Percentiles rank a stretch among this genome's conserved stretches.
These are phyloP conservation scores for Penstemon eatonii DNA, from an alignment of 257 asterid species.

Conservation along the genomic window DNA sequence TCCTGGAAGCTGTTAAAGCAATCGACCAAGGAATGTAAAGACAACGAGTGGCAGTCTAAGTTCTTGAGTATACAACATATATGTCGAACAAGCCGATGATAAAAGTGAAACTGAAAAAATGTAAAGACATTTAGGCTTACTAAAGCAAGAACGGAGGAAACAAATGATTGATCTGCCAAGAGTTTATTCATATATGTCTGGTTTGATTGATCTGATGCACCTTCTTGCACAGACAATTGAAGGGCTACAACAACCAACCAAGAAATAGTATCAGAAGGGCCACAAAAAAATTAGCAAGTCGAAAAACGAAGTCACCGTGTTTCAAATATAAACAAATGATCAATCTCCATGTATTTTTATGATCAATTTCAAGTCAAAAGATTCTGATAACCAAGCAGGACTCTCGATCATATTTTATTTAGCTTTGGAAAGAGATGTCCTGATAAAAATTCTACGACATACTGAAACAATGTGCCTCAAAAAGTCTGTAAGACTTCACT, in stretches of 20 bases:
- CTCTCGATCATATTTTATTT: not conserved
- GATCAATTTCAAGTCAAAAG: not conserved
- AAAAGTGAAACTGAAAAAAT: constrained; percentile 1
- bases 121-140: constrained; percentile 44
- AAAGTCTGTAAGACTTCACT: not conserved
- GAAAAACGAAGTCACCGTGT: not conserved
- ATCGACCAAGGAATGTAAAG: constrained; percentile 15
- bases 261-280: constrained; percentile 6
- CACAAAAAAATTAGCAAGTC: not conserved
- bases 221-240: constrained; percentile 84
- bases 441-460: not conserved
- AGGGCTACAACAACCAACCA: constrained; percentile 63
- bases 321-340: not conserved
- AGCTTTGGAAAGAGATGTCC: not conserved
- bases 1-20: constrained; percentile 85
- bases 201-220: constrained; percentile 60
- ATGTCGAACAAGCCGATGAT: constrained; percentile 13
- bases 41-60: not conserved
- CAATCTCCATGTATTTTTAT: not conserved
- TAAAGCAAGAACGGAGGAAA: constrained; percentile 78
- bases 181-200: constrained; percentile 71
- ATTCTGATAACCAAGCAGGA: constrained; percentile 3
- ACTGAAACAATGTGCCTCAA: not conserved
- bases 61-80: not conserved
- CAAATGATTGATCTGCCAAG: constrained; percentile 72